Evolutionary conservation across 148 eudicot species (phyloP).

Genomic region (Vaccinium myrtillus): DNA sequence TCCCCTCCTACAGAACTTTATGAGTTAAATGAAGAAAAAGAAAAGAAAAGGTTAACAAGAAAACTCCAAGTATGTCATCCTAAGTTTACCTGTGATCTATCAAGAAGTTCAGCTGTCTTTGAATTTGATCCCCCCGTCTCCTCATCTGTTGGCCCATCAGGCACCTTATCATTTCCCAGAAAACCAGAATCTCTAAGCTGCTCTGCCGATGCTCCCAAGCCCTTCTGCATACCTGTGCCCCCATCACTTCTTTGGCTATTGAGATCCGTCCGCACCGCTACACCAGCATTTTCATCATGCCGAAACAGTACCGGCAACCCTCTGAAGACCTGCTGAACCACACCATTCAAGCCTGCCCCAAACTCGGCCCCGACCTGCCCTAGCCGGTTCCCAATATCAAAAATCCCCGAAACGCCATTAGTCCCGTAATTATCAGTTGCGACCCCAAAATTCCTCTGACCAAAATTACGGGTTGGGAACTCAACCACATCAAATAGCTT

Average conservation of each 20-base stretch:
- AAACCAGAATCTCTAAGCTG: slow-evolving; percentile 57
- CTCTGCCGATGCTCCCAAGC: slow-evolving; percentile 65
- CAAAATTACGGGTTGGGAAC: slow-evolving; percentile 57
- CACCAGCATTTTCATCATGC: slow-evolving; percentile 41
- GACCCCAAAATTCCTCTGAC: slow-evolving; percentile 57
- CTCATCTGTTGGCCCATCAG: slow-evolving; percentile 44
- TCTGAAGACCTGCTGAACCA: slow-evolving; percentile 74
- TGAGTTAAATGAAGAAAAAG: background rate
- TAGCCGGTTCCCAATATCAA: slow-evolving; percentile 74
- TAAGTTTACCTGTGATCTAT: slow-evolving; percentile 60
- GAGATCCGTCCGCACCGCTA: slow-evolving; percentile 36
- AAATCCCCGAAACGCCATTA: slow-evolving; percentile 61
- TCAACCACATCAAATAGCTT: slow-evolving; percentile 64
- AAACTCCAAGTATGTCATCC: background rate
- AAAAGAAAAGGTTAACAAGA: background rate
- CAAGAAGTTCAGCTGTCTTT: slow-evolving; percentile 59
- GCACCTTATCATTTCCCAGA: slow-evolving; percentile 39
- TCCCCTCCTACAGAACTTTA: background rate
- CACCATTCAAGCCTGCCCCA: slow-evolving; percentile 72
- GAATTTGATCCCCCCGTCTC: slow-evolving; percentile 53
- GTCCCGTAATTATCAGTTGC: slow-evolving; percentile 42
- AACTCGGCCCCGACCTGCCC: slow-evolving; percentile 86
- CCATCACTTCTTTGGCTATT: slow-evolving; percentile 32
- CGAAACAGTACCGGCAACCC: slow-evolving; percentile 57
- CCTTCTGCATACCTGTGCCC: slow-evolving; percentile 52